phyloP scores from a whole-genome alignment of 1,139 yeast genomes.

The Taphrina pruni region DNA sequence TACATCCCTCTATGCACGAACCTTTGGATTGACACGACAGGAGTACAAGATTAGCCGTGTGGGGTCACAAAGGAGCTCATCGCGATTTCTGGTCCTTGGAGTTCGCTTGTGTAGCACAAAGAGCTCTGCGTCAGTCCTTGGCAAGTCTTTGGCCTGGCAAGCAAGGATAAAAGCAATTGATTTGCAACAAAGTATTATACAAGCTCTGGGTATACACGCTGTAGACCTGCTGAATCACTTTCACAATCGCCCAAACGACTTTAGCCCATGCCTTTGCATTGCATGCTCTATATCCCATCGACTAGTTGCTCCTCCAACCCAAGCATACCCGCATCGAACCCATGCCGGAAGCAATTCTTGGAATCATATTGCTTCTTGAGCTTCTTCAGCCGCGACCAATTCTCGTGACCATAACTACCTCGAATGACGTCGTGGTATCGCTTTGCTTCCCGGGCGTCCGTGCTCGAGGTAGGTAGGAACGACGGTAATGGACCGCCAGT shows the following conservation, averaged over 20 bases:
- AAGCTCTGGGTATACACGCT: neutral
- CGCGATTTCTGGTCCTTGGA: no score
- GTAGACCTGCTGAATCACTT: neutral
- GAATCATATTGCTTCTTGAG: conserved; percentile 15
- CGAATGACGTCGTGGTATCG: conserved; percentile 27
- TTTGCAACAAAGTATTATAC: neutral
- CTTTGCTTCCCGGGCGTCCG: conserved; percentile 18
- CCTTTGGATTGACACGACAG: neutral
- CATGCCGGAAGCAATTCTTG: conserved; percentile 13
- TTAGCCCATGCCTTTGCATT: conserved; percentile 1
- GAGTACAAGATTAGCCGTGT: neutral
- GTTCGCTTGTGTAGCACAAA: no score
- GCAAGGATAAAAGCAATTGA: no score
- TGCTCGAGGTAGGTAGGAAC: conserved; percentile 17
- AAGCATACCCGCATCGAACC: conserved; percentile 27
- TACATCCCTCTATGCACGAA: neutral
- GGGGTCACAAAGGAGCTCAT: neutral
- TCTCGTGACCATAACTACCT: conserved; percentile 28
- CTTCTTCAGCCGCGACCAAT: conserved; percentile 25
- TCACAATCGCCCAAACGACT: neutral
- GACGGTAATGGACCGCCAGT: conserved; percentile 30
- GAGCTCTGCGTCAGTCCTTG: no score
- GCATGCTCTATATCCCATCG: conserved; percentile 13
- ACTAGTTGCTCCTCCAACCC: conserved; percentile 20
- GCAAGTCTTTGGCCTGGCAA: no score